phyloP scores from a whole-genome alignment of 2,329 filamentous ascomycete species.

The Paraphaeosphaeria minitans region DNA sequence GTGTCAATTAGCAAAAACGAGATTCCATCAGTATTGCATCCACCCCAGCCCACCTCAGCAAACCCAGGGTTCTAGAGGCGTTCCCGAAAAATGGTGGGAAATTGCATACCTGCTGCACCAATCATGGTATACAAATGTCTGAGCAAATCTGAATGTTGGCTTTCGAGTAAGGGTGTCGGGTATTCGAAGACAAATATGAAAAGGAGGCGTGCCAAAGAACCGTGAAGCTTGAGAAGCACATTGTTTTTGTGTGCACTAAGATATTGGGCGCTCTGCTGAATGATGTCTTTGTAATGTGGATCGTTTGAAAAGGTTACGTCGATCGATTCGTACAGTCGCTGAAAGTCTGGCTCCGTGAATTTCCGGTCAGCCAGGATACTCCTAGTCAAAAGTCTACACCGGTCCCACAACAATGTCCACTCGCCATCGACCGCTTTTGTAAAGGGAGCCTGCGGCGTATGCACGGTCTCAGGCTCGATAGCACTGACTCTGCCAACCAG shows the following conservation, averaged over 20 bases:
- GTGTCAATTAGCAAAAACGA: not conserved
- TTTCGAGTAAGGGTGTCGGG: not conserved
- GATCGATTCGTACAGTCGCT: constrained; percentile 1
- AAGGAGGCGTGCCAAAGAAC: not conserved
- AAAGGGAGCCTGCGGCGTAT: constrained; percentile 4
- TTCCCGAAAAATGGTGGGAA: not conserved
- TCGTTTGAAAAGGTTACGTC: constrained; percentile 1
- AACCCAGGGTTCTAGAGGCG: not conserved
- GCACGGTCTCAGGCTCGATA: constrained; percentile 1
- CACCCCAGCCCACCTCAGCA: not conserved
- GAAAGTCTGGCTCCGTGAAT: not conserved
- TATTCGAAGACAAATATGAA: constrained; percentile 10
- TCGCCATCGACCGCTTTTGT: constrained; percentile 8
- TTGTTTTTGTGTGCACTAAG: not conserved
- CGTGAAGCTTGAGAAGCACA: constrained; percentile 4
- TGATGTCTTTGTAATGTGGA: constrained; percentile 6
- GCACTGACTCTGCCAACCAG: constrained; percentile 2
- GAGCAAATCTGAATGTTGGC: constrained; percentile 8
- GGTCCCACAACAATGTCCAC: constrained; percentile 2
- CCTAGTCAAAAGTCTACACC: constrained; percentile 1
- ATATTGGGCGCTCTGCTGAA: constrained; percentile 6
- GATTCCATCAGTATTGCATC: not conserved
- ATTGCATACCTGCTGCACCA: constrained; percentile 6
- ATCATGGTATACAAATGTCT: constrained; percentile 7
- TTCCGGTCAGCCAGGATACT: constrained; percentile 2